Evolutionary conservation across 805 yeast genomes (phyloP).

Genomic region (Tetrapisispora taiwanensis): DNA sequence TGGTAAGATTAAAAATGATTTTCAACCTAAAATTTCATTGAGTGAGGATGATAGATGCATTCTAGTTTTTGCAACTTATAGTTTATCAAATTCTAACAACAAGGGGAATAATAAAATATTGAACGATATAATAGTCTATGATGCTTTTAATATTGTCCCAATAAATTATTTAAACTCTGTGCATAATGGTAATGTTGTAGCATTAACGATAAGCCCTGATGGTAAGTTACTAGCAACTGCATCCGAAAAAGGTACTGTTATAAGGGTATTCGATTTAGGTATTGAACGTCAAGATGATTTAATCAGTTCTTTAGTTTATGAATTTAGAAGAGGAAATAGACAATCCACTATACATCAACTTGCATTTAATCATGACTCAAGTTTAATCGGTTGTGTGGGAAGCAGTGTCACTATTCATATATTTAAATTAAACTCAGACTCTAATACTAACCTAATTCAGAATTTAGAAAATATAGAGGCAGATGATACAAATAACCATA

Average conservation of each 20-base stretch:
- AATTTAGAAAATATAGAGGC: constrained; percentile 7
- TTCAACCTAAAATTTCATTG: constrained; percentile 18
- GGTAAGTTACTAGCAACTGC: constrained; percentile 57
- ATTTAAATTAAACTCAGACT: constrained; percentile 56
- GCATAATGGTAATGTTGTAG: constrained; percentile 25
- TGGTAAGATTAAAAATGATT: background rate
- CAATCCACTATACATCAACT: constrained; percentile 62
- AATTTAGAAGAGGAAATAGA: constrained; percentile 66
- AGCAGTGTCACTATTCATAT: constrained; percentile 86
- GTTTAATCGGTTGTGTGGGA: constrained; percentile 68
- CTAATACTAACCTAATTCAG: constrained; percentile 6
- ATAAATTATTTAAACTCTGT: constrained; percentile 36
- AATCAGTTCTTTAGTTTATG: constrained; percentile 29
- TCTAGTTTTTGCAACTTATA: constrained; percentile 24
- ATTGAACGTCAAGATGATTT: constrained; percentile 30
- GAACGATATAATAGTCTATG: constrained; percentile 57
- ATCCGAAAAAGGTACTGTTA: constrained; percentile 60
- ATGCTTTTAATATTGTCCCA: constrained; percentile 63
- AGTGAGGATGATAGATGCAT: constrained; percentile 26
- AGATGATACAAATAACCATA: background rate
- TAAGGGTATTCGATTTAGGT: constrained; percentile 51
- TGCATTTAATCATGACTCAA: constrained; percentile 51
- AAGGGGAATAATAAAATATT: constrained; percentile 4
- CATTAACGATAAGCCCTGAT: constrained; percentile 41
- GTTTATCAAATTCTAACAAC: constrained; percentile 19